These are phyloP conservation scores for Rhizopogon vesiculosus DNA, from an alignment of 768 basidiomycete species.

Conservation along the genomic window DNA sequence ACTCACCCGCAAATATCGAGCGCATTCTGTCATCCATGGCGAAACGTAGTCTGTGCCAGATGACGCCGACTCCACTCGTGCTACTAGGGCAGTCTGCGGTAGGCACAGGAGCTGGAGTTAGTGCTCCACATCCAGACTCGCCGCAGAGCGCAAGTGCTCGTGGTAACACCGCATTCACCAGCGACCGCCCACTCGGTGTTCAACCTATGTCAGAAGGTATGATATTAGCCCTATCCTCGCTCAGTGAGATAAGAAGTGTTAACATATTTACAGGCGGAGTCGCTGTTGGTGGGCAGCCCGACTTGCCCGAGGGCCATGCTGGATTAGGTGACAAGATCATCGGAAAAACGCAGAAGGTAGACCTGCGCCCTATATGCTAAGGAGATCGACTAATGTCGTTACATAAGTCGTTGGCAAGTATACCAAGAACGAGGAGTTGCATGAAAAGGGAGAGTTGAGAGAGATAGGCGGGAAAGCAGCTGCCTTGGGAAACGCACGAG, in stretches of 20 bases:
- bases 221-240: conserved; percentile 17
- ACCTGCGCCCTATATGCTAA: neutral
- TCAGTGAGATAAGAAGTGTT: neutral
- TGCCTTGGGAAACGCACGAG: conserved; percentile 33
- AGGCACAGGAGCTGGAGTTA: no score
- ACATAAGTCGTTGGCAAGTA: conserved; percentile 46
- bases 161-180: conserved; percentile 23
- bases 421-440: conserved; percentile 41
- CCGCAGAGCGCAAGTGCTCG: neutral
- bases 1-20: conserved; percentile 35
- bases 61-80: neutral
- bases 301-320: conserved; percentile 32
- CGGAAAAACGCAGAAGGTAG: conserved; percentile 56
- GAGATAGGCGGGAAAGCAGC: conserved; percentile 49
- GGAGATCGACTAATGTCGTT: neutral
- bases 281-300: conserved; percentile 17
- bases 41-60: neutral
- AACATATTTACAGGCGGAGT: conserved; percentile 19
- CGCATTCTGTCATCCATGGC: conserved; percentile 7
- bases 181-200: conserved; percentile 32
- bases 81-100: neutral
- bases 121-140: no score
- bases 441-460: conserved; percentile 54
- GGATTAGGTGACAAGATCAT: conserved; percentile 47
- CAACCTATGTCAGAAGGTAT: conserved; percentile 30